These are phyloP conservation scores for Adansonia digitata DNA, from an alignment of 345 rosid genomes.

Conservation along the genomic window DNA sequence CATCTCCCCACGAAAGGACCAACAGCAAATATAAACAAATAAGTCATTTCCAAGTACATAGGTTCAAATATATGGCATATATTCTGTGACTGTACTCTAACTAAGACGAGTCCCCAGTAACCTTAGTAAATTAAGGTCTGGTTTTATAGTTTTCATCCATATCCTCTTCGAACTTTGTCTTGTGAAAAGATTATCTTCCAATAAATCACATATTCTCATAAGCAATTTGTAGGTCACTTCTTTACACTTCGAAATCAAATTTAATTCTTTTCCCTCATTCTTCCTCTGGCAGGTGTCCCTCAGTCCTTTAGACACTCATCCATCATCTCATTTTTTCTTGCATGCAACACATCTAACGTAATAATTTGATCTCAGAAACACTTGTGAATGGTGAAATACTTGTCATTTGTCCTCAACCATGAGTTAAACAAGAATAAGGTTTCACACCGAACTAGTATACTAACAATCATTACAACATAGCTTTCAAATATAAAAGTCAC, in stretches of 20 bases:
- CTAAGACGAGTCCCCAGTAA: not conserved
- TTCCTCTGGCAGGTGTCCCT: not conserved
- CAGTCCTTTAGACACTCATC: not conserved
- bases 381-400: not conserved
- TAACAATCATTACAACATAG: not conserved
- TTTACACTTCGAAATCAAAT: not conserved
- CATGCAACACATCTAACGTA: not conserved
- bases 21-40: not conserved
- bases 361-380: not conserved
- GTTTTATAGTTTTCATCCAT: not conserved
- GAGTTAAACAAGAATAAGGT: not conserved
- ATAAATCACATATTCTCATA: not conserved
- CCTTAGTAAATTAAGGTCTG: not conserved
- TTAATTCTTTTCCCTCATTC: not conserved
- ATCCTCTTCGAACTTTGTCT: not conserved
- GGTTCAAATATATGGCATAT: not conserved
- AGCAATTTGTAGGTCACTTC: not conserved
- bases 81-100: not conserved
- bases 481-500: not conserved
- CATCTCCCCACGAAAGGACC: not conserved
- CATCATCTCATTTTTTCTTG: not conserved
- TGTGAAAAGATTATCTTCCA: not conserved
- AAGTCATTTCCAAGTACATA: too few species aligned
- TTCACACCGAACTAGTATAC: not conserved
- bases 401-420: not conserved